Percentiles rank a stretch among this genome's conserved stretches.
phyloP scores from a whole-genome alignment of 1,284 basidiomycete genomes.

The Leccinum subrobustum region DNA sequence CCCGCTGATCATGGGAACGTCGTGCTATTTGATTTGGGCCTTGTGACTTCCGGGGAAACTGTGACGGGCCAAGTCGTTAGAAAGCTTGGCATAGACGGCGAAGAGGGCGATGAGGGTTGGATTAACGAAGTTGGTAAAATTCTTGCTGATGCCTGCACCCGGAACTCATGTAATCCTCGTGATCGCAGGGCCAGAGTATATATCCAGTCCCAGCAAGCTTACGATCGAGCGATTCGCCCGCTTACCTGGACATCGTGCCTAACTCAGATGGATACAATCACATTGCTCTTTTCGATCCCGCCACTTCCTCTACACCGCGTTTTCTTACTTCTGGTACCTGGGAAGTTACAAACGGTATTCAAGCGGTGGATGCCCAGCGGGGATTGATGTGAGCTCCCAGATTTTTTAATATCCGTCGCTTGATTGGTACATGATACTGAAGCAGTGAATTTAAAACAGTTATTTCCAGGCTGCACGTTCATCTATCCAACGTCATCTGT shows the following conservation, averaged over 20 bases:
- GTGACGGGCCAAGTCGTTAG: slow-evolving; percentile 63
- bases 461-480: slow-evolving; percentile 90
- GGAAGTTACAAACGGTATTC: slow-evolving; percentile 82
- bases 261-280: slow-evolving; percentile 81
- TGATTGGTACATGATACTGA: slow-evolving; percentile 16
- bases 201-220: slow-evolving; percentile 51
- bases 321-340: slow-evolving; percentile 88
- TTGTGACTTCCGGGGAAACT: slow-evolving; percentile 21
- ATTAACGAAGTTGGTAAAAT: slow-evolving; percentile 68
- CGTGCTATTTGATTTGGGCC: slow-evolving; percentile 66
- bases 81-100: slow-evolving; percentile 74
- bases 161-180: slow-evolving; percentile 13
- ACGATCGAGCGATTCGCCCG: slow-evolving; percentile 44
- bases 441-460: slow-evolving; percentile 39
- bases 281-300: slow-evolving; percentile 84
- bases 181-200: slow-evolving; percentile 56
- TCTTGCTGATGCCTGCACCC: slow-evolving; percentile 5
- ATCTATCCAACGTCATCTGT: slow-evolving; percentile 83
- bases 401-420: slow-evolving; percentile 27
- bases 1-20: slow-evolving; percentile 79
- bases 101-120: slow-evolving; percentile 91
- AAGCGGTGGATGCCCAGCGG: slow-evolving; percentile 67
- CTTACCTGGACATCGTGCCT: slow-evolving; percentile 89
- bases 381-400: slow-evolving; percentile 63
- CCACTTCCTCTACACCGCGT: slow-evolving; percentile 61